Evolutionary conservation across 768 basidiomycete species (phyloP), one percentile per base, ranked within the genome.

Genomic region (Phaeotremella fagi): DNA sequence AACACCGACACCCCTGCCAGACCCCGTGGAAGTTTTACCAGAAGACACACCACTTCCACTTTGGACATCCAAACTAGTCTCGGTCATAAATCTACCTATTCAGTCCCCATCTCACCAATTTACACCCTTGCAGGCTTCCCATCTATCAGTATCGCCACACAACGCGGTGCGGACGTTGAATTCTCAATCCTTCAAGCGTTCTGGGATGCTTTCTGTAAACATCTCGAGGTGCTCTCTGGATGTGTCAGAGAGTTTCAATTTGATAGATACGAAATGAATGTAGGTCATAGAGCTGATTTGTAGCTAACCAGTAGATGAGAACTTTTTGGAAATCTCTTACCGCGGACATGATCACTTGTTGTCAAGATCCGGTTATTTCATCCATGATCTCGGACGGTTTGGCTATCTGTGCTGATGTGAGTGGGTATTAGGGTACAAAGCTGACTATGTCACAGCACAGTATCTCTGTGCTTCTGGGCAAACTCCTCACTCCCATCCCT

Each of bases 171-270:
- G 12, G 38, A 41, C 7, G 18, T 41, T 18, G 44, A 25, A 9
- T 26, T 28, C n/a, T 45, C 20, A 24, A 48, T 23, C 7, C 15
- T 33, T 7, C 24, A 33, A 16, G 43, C 41, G 14, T 61, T 89
- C 4, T 94, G 90, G 90, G 81, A 79, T 26, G 88, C 87, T 85
- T 94, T 94, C 79, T 85, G 87, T 73, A 86, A 89, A 52, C 90
- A 94, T 77, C 79, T 90, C 56, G 88, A 92, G 74, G 78, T 84
- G 0, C 79, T 92, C 43, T 76, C 90, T 27, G 87, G 89, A 61
- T 85, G 82, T 63, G 82, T 90, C 37, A 78, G 86, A 50, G 77
- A 81, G 16, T 86, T 85, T 78, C 81, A 88, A 33, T 87, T 90
- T 63, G 90, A 92, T 75, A 86, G 89, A 74, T 90, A 90, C 66